phyloP scores from a whole-genome alignment of 2,329 filamentous ascomycete species.

The Aspergillus persii region DNA sequence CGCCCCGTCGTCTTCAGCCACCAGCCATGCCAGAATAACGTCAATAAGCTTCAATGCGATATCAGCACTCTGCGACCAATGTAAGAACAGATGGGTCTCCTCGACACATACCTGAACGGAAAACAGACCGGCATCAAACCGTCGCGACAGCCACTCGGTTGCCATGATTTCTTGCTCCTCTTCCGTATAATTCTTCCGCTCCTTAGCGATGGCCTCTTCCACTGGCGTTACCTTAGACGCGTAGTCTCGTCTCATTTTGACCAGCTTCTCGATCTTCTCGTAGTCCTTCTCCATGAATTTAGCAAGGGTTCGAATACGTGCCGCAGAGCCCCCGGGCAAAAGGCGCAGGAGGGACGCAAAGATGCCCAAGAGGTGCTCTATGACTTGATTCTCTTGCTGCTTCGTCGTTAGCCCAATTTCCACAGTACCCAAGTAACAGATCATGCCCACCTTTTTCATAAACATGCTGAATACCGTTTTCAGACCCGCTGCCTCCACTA shows the following conservation, averaged over 20 bases:
- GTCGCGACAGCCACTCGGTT: conserved; percentile 69
- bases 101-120: conserved; percentile 59
- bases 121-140: conserved; percentile 82
- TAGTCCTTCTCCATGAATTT: conserved; percentile 97
- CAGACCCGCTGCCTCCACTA: conserved; percentile 81
- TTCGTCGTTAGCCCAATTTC: conserved; percentile 16
- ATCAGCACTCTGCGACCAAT: background rate
- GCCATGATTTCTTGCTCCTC: conserved; percentile 62
- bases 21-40: conserved; percentile 82
- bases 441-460: conserved; percentile 63
- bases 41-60: conserved; percentile 61
- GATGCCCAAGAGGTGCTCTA: conserved; percentile 80
- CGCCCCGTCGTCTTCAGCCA: conserved; percentile 82
- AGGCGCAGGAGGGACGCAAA: conserved; percentile 78
- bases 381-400: conserved; percentile 61
- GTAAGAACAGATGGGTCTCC: background rate
- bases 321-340: conserved; percentile 72
- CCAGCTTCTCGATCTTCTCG: conserved; percentile 72
- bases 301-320: conserved; percentile 78
- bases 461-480: conserved; percentile 84
- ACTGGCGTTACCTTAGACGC: conserved; percentile 60
- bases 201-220: conserved; percentile 60
- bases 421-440: background rate
- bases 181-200: conserved; percentile 54
- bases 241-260: conserved; percentile 71